Percentiles rank a stretch among this genome's conserved stretches.
phyloP scores from a whole-genome alignment of 768 basidiomycete species.

The Termitomyces eurrhizus region DNA sequence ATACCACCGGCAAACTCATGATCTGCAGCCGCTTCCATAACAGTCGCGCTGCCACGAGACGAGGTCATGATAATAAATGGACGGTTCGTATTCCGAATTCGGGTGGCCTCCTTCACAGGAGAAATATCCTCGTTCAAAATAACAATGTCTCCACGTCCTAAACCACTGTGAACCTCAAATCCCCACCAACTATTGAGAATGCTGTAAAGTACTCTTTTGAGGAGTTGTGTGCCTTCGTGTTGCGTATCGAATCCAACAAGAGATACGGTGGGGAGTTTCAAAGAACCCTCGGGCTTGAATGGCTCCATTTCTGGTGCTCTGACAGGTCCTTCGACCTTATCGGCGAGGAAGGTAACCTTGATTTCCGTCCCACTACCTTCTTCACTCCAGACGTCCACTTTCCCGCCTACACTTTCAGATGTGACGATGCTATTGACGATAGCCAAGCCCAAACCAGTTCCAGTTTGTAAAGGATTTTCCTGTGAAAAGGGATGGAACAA shows the following conservation, averaged over 20 bases:
- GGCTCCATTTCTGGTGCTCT: constrained; percentile 38
- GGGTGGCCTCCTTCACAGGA: constrained; percentile 53
- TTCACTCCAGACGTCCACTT: constrained; percentile 91
- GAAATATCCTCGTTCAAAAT: constrained; percentile 77
- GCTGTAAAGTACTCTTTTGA: constrained; percentile 55
- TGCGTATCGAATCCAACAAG: constrained; percentile 67
- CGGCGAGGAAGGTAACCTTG: constrained; percentile 78
- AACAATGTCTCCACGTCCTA: constrained; percentile 63
- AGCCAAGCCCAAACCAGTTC: constrained; percentile 90
- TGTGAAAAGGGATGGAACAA: constrained; percentile 97
- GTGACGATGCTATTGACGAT: constrained; percentile 92
- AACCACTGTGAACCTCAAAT: constrained; percentile 41
- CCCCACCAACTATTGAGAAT: constrained; percentile 80
- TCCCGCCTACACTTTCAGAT: constrained; percentile 82
- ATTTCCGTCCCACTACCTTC: constrained; percentile 91
- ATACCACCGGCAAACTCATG: constrained; percentile 83
- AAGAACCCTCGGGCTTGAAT: constrained; percentile 38
- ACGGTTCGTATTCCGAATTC: constrained; percentile 49
- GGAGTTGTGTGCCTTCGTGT: constrained; percentile 64
- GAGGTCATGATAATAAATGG: constrained; percentile 36
- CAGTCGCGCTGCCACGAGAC: constrained; percentile 57
- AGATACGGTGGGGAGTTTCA: constrained; percentile 50
- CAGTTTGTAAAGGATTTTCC: constrained; percentile 90
- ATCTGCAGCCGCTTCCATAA: constrained; percentile 61
- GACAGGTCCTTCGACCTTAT: constrained; percentile 42